Conservation (phyloP, 257 asterid genomes). For the Capsicum baccatum region DNA sequence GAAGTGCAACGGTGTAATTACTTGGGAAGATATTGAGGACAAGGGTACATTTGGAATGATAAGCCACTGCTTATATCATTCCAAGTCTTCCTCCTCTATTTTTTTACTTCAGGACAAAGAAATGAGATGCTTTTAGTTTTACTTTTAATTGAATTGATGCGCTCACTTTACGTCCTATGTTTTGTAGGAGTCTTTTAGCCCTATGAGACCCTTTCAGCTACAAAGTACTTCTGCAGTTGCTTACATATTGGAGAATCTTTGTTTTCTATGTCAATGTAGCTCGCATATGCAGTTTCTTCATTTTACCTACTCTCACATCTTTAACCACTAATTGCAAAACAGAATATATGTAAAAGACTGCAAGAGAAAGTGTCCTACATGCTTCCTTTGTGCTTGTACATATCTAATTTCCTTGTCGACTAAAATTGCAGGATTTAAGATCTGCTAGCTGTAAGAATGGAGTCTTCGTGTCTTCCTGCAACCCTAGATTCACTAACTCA, state of each 20-base stretch:
- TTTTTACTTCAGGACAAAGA: too few species aligned
- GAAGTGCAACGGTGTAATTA: neutral
- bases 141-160: neutral
- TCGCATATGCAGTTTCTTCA: neutral
- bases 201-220: neutral
- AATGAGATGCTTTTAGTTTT: neutral
- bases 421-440: constrained; percentile 31
- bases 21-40: neutral
- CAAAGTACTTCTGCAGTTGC: neutral
- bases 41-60: neutral
- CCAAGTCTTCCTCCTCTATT: neutral
- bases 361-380: neutral
- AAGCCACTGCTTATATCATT: neutral
- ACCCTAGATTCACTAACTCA: constrained; percentile 43
- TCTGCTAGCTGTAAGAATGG: constrained; percentile 33
- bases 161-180: neutral
- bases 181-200: neutral
- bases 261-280: neutral
- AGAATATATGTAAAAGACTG: neutral
- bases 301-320: constrained; percentile 12
- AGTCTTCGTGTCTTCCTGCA: constrained; percentile 45
- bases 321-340: neutral
- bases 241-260: neutral
- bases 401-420: neutral
- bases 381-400: neutral